Evolutionary conservation across 2,329 filamentous ascomycete genomes (phyloP).

Genomic region (Fusarium armeniacum): DNA sequence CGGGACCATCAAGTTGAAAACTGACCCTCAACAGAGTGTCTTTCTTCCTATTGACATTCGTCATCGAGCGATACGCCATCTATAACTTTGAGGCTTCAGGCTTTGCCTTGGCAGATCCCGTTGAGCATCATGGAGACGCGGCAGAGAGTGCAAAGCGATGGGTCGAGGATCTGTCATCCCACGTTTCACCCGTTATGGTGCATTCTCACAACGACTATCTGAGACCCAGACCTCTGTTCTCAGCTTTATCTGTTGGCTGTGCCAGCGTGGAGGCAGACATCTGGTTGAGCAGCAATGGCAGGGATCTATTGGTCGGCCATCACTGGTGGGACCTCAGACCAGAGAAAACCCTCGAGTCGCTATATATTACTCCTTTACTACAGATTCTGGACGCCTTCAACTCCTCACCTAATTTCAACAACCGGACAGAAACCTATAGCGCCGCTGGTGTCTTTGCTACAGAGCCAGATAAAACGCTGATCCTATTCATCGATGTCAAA

Average conservation of each 20-base stretch:
- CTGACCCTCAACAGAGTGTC: conserved; percentile 29
- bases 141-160: conserved; percentile 34
- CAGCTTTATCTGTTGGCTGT: conserved; percentile 71
- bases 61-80: conserved; percentile 31
- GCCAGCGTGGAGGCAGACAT: conserved; percentile 77
- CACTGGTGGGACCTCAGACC: conserved; percentile 62
- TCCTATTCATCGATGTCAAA: conserved; percentile 78
- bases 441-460: conserved; percentile 68
- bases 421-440: not conserved
- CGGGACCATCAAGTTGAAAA: too few species aligned
- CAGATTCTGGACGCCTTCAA: conserved; percentile 65
- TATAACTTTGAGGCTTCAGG: conserved; percentile 37
- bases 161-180: conserved; percentile 34
- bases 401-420: not conserved
- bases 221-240: conserved; percentile 72
- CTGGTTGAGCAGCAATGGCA: conserved; percentile 66
- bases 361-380: conserved; percentile 76
- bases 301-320: conserved; percentile 73
- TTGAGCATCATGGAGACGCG: conserved; percentile 24
- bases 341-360: conserved; percentile 67
- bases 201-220: conserved; percentile 80
- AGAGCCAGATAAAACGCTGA: conserved; percentile 65
- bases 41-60: conserved; percentile 28
- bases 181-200: conserved; percentile 41
- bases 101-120: conserved; percentile 26